Evolutionary conservation across 495 filamentous ascomycete genomes (phyloP), one percentile per base, ranked within the genome.

Genomic region (Aeminium ludgeri): DNA sequence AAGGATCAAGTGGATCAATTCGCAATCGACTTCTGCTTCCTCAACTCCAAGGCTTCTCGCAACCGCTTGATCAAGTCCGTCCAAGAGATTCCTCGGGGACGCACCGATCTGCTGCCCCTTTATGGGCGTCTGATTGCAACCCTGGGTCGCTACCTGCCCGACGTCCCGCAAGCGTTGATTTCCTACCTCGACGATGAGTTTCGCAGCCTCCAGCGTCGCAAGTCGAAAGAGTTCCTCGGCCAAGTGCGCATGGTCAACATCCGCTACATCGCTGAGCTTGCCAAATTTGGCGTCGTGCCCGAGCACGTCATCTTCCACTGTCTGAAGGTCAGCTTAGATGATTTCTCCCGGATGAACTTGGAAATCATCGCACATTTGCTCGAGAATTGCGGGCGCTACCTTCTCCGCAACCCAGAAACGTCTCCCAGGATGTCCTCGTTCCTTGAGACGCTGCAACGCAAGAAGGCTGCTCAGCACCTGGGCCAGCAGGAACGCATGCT

Each of bases 301-400:
- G 87, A 99, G 59, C 89, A 99, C 57, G 86, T 96, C 49, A 89
- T 96, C 43, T 99, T 99, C 61, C 91, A 99, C 51, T 96, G 87
- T 59, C 71, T 99, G 45, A 96, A 92, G 58, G 86, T 99, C 51
- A 89, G 89, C 44, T 64, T 96, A 5, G 91, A 99, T 51, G 89
- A 99, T 46, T 96, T 99, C 50, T 94, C 92, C 7, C 73, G 86
- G 48, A 91, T 93, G 75, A 96, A 96, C 52, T 91, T 99, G 44
- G 91, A 99, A 57, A 94, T 99, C 50, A 92, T 96, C 48, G 87
- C 86, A 50, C 86, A 91, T 50, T 65, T 95, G n/a, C 68, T 99
- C 6, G 89, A 99, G 62, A 96, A 94, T 52, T 99, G 91, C 52
- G 89, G 89, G 25, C 78, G 86, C 6, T 99, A 93, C 61, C 64